These are phyloP conservation scores for Trametes versicolor DNA, from an alignment of 1,284 basidiomycete species.

Conservation along the genomic window DNA sequence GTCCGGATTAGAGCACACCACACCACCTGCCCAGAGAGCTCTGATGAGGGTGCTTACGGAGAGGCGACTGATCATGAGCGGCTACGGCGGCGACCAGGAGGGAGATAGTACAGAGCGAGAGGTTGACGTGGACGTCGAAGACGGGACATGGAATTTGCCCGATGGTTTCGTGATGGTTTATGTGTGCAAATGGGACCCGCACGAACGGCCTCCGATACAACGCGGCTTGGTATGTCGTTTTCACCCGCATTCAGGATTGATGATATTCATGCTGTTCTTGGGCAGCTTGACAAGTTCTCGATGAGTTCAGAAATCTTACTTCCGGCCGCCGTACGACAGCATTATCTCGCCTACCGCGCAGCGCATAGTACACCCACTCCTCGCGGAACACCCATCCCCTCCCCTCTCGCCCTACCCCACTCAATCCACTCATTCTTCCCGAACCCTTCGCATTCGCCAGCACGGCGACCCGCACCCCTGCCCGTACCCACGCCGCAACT, in stretches of 20 bases:
- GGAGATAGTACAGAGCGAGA: constrained; percentile 44
- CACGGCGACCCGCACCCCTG: constrained; percentile 32
- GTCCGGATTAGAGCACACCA: constrained; percentile 72
- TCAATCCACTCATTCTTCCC: constrained; percentile 41
- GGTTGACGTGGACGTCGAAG: constrained; percentile 32
- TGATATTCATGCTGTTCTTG: not conserved
- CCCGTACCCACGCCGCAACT: constrained; percentile 25
- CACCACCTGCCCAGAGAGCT: constrained; percentile 64
- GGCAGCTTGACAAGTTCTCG: constrained; percentile 78
- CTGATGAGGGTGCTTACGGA: constrained; percentile 65
- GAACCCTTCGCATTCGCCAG: constrained; percentile 38
- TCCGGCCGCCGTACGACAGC: constrained; percentile 37
- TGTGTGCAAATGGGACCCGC: constrained; percentile 69
- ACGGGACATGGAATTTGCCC: constrained; percentile 67
- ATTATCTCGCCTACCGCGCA: constrained; percentile 38
- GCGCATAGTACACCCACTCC: constrained; percentile 38
- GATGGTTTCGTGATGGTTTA: constrained; percentile 77
- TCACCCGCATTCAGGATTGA: no score
- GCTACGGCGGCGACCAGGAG: constrained; percentile 25
- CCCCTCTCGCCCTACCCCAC: constrained; percentile 50
- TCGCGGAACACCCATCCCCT: constrained; percentile 43
- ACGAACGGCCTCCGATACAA: constrained; percentile 71
- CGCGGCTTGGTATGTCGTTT: constrained; percentile 63
- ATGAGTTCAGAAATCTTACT: constrained; percentile 69
- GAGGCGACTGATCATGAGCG: constrained; percentile 59